Conservation (phyloP, 176 grass and related monocot genomes). For the Areca catechu region DNA sequence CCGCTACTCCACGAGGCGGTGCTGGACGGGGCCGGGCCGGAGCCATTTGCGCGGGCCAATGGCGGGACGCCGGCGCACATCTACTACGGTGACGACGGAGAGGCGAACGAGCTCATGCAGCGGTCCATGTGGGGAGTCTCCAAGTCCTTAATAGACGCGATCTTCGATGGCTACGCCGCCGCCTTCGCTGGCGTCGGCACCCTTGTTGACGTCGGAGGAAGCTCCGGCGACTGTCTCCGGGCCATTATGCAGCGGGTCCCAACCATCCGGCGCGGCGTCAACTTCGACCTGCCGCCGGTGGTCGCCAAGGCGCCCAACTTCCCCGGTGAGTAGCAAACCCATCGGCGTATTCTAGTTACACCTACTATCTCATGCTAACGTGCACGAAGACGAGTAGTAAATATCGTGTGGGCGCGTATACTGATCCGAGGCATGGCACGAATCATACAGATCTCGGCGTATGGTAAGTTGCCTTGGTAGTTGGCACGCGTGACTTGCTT, state of each 20-base stretch:
- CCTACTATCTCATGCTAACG: no score
- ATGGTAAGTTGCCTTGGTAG: no score
- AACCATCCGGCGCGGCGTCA: conserved; percentile 42
- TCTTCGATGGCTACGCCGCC: conserved; percentile 37
- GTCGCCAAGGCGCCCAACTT: conserved; percentile 54
- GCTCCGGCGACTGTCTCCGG: conserved; percentile 68
- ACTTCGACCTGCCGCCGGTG: conserved; percentile 85
- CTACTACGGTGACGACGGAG: conserved; percentile 56
- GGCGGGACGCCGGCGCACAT: conserved; percentile 54
- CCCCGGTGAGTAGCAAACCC: conserved; percentile 16
- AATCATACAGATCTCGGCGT: no score
- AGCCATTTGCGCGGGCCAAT: conserved; percentile 65
- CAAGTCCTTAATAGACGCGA: conserved; percentile 74
- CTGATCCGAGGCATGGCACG: no score
- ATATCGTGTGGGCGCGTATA: no score
- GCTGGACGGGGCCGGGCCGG: conserved; percentile 57
- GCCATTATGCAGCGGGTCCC: conserved; percentile 52
- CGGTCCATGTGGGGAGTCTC: conserved; percentile 63
- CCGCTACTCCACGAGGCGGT: conserved; percentile 60
- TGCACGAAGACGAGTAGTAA: no score
- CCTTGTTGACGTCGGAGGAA: conserved; percentile 79
- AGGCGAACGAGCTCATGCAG: conserved; percentile 61
- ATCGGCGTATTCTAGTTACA: no score
- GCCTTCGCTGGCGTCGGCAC: conserved; percentile 43
- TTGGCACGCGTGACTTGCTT: no score